Percentiles rank a stretch among this genome's conserved stretches.
Evolutionary conservation across 805 yeast genomes (phyloP).

Genomic region (Candida nanaspora): DNA sequence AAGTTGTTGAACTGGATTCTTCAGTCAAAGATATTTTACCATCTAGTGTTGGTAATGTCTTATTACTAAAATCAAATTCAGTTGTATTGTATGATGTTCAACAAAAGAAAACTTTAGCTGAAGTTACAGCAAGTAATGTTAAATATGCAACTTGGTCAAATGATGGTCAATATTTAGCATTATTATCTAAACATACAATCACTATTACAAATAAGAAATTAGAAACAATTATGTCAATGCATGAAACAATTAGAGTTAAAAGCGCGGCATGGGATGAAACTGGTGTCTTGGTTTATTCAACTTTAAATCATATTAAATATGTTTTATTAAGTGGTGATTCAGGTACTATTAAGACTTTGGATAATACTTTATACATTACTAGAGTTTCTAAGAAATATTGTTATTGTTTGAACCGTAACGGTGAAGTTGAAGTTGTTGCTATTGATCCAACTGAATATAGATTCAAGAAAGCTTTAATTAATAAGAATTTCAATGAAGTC

Average conservation of each 20-base stretch:
- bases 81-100: conserved; percentile 88
- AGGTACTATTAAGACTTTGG: conserved; percentile 91
- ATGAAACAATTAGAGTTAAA: conserved; percentile 94
- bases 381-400: conserved; percentile 65
- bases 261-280: conserved; percentile 97
- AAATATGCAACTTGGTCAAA: conserved; percentile 86
- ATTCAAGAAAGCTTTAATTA: conserved; percentile 87
- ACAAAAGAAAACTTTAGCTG: conserved; percentile 73
- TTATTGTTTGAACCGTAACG: conserved; percentile 77
- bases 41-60: conserved; percentile 79
- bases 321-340: conserved; percentile 88
- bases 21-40: conserved; percentile 63
- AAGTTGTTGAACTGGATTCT: conserved; percentile 61
- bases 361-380: conserved; percentile 77
- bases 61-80: conserved; percentile 62
- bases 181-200: conserved; percentile 86
- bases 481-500: conserved; percentile 87
- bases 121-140: conserved; percentile 64
- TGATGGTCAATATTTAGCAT: conserved; percentile 82
- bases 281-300: conserved; percentile 86
- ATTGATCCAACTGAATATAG: conserved; percentile 97
- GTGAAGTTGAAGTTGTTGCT: conserved; percentile 67
- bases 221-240: conserved; percentile 75
- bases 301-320: conserved; percentile 93
- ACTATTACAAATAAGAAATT: conserved; percentile 78